Evolutionary conservation across 1,284 basidiomycete species (phyloP).

Genomic region (Trichosporon sp.): DNA sequence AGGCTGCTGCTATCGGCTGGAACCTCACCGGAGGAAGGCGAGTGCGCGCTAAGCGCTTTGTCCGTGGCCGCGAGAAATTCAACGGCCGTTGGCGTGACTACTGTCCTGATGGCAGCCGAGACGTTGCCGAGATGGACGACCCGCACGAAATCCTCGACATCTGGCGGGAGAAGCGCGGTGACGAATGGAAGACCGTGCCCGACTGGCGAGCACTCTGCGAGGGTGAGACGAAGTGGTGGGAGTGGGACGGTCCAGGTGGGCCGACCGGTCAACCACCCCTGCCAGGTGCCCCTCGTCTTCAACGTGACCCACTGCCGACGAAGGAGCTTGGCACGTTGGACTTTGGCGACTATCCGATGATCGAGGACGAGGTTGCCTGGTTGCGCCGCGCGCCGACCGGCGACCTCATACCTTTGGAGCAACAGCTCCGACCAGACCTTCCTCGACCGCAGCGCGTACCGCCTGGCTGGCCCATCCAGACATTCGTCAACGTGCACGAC

Average conservation of each 20-base stretch:
- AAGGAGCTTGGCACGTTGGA: conserved; percentile 24
- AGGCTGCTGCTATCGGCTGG: conserved; percentile 41
- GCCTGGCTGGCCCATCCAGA: conserved; percentile 7
- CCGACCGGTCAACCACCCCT: conserved; percentile 31
- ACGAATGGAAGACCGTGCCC: conserved; percentile 15
- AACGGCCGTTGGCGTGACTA: conserved; percentile 45
- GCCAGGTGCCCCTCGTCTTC: conserved; percentile 15
- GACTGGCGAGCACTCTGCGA: conserved; percentile 38
- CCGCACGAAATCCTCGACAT: conserved; percentile 26
- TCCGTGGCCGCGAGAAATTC: conserved; percentile 43
- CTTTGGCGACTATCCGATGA: conserved; percentile 33
- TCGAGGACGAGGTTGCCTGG: conserved; percentile 25
- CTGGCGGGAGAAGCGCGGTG: conserved; percentile 7
- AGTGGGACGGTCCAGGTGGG: conserved; percentile 33
- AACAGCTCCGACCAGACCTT: conserved; percentile 28
- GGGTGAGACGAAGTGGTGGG: conserved; percentile 34
- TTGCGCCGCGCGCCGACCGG: conserved; percentile 9
- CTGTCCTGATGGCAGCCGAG: conserved; percentile 37
- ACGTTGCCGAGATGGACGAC: conserved; percentile 46
- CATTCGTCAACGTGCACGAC: conserved; percentile 35
- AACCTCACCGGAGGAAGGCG: conserved; percentile 43
- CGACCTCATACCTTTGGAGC: conserved; percentile 23
- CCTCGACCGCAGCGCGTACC: background rate
- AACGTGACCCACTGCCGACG: conserved; percentile 21
- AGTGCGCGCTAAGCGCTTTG: conserved; percentile 38